phyloP scores from a whole-genome alignment of 1,139 yeast genomes.

The Zygoascus sp. region DNA sequence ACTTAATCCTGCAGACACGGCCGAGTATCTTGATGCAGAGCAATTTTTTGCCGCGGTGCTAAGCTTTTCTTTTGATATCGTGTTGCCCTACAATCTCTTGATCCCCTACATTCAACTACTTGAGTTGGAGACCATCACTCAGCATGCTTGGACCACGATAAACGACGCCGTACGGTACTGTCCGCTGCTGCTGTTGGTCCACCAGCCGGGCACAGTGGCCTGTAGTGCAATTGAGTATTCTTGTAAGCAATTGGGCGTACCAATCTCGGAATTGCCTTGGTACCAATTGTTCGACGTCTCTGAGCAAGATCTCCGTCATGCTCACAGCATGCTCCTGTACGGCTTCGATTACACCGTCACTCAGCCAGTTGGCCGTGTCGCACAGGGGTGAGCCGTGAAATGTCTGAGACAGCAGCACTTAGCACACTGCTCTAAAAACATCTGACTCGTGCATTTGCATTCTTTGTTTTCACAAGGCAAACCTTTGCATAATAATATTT shows the following conservation, averaged over 20 bases:
- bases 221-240: conserved; percentile 27
- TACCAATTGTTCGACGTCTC: conserved; percentile 32
- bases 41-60: conserved; percentile 12
- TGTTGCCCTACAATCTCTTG: conserved; percentile 26
- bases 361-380: not conserved
- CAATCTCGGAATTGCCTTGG: conserved; percentile 23
- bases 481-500: not conserved
- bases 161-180: conserved; percentile 24
- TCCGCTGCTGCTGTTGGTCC: conserved; percentile 22
- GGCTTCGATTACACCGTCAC: conserved; percentile 12
- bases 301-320: conserved; percentile 27
- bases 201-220: conserved; percentile 30
- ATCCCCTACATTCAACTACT: conserved; percentile 25
- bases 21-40: conserved; percentile 10
- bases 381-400: no score
- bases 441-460: no score
- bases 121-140: conserved; percentile 11
- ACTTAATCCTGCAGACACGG: not conserved
- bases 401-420: no score
- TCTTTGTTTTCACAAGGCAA: no score
- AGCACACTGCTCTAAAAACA: no score
- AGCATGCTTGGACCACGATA: conserved; percentile 24
- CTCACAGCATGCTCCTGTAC: conserved; percentile 20
- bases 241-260: conserved; percentile 4
- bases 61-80: conserved; percentile 24